Conservation (phyloP, 441 rosid species). For the Lepidium campestre region DNA sequence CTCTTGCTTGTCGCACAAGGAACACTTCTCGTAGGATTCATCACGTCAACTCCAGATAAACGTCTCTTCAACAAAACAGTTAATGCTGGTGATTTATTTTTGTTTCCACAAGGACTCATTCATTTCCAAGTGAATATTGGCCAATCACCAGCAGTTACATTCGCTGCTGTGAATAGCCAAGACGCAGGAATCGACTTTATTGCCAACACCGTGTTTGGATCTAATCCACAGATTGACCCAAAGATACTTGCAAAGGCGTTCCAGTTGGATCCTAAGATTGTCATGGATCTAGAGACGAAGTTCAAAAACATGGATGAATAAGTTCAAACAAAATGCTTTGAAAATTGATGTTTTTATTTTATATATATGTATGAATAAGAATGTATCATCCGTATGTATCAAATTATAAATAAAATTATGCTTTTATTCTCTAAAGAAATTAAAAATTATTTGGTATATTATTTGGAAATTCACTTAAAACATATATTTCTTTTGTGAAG, state of each 20-base stretch:
- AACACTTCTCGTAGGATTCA: background rate
- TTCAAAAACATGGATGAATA: background rate
- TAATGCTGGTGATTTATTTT: conserved; percentile 35
- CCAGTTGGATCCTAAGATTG: conserved; percentile 13
- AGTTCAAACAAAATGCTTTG: background rate
- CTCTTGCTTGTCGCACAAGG: background rate
- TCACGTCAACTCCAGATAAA: conserved; percentile 29
- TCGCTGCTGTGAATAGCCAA: conserved; percentile 38
- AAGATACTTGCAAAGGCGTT: conserved; percentile 31
- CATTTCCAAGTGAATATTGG: conserved; percentile 33
- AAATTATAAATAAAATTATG: no score
- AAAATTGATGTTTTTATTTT: no score
- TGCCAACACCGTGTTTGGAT: conserved; percentile 29
- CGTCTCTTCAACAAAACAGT: conserved; percentile 26
- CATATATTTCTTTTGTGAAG: no score
- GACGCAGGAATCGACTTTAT: conserved; percentile 28
- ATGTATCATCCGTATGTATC: no score
- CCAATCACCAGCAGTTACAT: conserved; percentile 14
- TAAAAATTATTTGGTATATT: no score
- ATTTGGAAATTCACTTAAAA: no score
- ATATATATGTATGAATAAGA: no score
- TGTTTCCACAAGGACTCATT: conserved; percentile 40
- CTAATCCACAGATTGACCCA: conserved; percentile 18
- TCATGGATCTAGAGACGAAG: conserved; percentile 14
- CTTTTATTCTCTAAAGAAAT: no score